These are phyloP conservation scores for Ustilago bromivora DNA, from an alignment of 1,284 basidiomycete species.

Conservation along the genomic window DNA sequence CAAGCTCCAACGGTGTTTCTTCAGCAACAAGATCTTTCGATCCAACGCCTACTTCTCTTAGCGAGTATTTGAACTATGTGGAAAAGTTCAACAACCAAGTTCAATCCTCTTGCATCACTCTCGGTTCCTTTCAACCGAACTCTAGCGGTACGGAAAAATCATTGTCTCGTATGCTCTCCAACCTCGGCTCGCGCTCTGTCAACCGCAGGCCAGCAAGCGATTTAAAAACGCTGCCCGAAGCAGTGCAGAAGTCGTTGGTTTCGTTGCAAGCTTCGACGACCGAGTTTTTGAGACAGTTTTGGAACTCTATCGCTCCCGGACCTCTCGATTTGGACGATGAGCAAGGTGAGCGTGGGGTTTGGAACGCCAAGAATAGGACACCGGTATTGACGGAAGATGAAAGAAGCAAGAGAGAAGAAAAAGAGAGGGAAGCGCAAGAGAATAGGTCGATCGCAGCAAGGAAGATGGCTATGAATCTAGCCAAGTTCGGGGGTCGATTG, in stretches of 20 bases:
- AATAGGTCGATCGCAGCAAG: conserved; percentile 10
- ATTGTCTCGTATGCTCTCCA: conserved; percentile 26
- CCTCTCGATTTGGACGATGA: conserved; percentile 7
- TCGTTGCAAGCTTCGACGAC: conserved; percentile 91
- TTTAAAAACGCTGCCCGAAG: conserved; percentile 79
- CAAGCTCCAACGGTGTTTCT: not conserved
- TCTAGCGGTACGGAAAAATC: conserved; percentile 1
- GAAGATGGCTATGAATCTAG: conserved; percentile 44
- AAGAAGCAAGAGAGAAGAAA: conserved; percentile 13
- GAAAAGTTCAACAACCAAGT: conserved; percentile 22
- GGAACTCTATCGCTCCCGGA: conserved; percentile 84
- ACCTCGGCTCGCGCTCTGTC: conserved; percentile 24
- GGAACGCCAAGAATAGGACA: conserved; percentile 1
- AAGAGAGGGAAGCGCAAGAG: conserved; percentile 27
- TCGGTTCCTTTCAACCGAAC: conserved; percentile 22
- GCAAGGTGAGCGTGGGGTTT: not conserved
- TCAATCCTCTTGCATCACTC: not conserved
- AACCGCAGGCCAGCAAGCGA: conserved; percentile 10
- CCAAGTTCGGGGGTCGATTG: conserved; percentile 10
- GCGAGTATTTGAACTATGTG: conserved; percentile 24
- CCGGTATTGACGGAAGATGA: conserved; percentile 6
- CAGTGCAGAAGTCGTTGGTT: conserved; percentile 82
- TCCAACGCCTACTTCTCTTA: conserved; percentile 1
- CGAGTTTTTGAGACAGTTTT: conserved; percentile 96
- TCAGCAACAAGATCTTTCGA: conserved; percentile 54